Percentiles rank a stretch among this genome's conserved stretches.
These are phyloP conservation scores for Ephemerocybe angulata DNA, from an alignment of 768 basidiomycete species.

Conservation along the genomic window DNA sequence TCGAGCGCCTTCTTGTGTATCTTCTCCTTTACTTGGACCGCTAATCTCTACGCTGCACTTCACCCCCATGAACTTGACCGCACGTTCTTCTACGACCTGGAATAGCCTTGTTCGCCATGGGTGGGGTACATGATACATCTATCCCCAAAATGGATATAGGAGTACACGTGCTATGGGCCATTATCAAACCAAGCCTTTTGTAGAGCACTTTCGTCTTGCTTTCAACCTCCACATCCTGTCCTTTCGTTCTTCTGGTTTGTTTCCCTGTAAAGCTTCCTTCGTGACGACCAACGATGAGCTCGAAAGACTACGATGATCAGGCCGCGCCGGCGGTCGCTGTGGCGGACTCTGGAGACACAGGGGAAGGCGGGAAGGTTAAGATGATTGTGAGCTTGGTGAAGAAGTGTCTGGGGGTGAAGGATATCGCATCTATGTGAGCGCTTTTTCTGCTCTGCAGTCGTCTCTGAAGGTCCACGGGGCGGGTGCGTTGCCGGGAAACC, in stretches of 20 bases:
- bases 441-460: slow-evolving; percentile 1
- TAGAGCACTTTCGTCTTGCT: neutral
- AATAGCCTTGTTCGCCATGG: no score
- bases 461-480: no score
- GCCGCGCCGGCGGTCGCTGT: slow-evolving; percentile 59
- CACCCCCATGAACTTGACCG: no score
- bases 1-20: no score
- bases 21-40: no score
- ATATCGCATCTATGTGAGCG: slow-evolving; percentile 88
- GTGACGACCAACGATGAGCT: slow-evolving; percentile 1
- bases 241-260: neutral
- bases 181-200: neutral
- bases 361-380: slow-evolving; percentile 90
- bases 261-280: neutral
- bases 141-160: neutral
- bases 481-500: neutral
- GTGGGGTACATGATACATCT: no score
- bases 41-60: no score
- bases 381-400: slow-evolving; percentile 91
- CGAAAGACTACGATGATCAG: slow-evolving; percentile 38
- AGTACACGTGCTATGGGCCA: neutral
- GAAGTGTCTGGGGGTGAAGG: slow-evolving; percentile 90
- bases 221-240: neutral
- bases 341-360: slow-evolving; percentile 63
- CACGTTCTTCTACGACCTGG: no score